A percentile compares a stretch with the other conserved stretches of the same genome.
Evolutionary conservation across 768 basidiomycete genomes (phyloP).

Genomic region (Russula brevipes): DNA sequence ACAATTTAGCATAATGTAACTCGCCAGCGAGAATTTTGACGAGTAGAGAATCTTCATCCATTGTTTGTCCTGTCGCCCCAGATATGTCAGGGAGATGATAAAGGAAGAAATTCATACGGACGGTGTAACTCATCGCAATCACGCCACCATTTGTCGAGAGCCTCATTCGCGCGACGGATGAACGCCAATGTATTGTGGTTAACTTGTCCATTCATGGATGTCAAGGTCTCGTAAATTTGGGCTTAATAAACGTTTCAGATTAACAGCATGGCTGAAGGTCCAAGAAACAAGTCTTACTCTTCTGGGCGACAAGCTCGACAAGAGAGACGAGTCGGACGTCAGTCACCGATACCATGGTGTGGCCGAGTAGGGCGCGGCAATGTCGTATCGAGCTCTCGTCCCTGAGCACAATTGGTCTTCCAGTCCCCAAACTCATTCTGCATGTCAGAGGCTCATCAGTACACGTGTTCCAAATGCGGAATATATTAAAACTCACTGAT

Average conservation of each 20-base stretch:
- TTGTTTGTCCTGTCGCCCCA: constrained; percentile 51
- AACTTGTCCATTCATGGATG: constrained; percentile 80
- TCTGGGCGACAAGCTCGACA: constrained; percentile 86
- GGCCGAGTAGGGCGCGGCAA: constrained; percentile 73
- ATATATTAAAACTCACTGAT: constrained; percentile 56
- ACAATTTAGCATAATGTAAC: constrained; percentile 88
- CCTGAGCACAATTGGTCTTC: constrained; percentile 82
- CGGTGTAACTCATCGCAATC: constrained; percentile 86
- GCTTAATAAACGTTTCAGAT: constrained; percentile 41
- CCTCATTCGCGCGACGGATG: constrained; percentile 79
- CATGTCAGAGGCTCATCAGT: constrained; percentile 16
- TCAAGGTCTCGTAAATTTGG: constrained; percentile 88
- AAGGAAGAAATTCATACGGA: constrained; percentile 33
- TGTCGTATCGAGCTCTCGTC: constrained; percentile 86
- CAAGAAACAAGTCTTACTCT: constrained; percentile 50
- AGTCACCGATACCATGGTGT: constrained; percentile 84
- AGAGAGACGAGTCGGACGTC: constrained; percentile 84
- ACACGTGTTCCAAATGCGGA: constrained; percentile 4
- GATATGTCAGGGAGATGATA: constrained; percentile 11
- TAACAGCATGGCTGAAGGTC: background rate
- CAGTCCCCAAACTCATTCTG: constrained; percentile 89
- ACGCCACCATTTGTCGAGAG: constrained; percentile 86
- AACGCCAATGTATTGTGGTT: constrained; percentile 81
- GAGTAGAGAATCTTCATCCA: constrained; percentile 81
- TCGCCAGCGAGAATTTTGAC: constrained; percentile 86